phyloP scores from a whole-genome alignment of 1,284 basidiomycete genomes.

The Melampsora americana region DNA sequence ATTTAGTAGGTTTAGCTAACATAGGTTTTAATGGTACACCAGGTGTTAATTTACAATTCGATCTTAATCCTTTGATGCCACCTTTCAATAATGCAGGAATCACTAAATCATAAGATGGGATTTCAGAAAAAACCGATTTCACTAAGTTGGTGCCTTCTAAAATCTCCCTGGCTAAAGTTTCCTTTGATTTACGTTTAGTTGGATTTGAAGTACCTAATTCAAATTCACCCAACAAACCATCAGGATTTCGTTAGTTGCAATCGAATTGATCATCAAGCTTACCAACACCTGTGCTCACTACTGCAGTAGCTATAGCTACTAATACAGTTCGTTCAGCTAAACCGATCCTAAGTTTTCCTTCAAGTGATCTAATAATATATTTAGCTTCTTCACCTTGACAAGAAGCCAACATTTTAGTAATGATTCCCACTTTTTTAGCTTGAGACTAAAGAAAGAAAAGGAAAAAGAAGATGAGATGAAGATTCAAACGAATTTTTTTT shows the following conservation, averaged over 20 bases:
- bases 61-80: conserved; percentile 70
- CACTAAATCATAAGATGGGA: conserved; percentile 88
- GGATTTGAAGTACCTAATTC: conserved; percentile 58
- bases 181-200: conserved; percentile 67
- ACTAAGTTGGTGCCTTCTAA: conserved; percentile 75
- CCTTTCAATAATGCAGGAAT: conserved; percentile 82
- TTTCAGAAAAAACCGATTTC: conserved; percentile 90
- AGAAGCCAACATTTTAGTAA: conserved; percentile 87
- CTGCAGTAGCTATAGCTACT: conserved; percentile 51
- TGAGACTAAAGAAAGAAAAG: conserved; percentile 65
- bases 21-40: conserved; percentile 94
- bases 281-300: conserved; percentile 66
- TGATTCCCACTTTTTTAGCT: conserved; percentile 89
- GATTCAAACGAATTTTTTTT: conserved; percentile 48
- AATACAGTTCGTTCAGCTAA: conserved; percentile 82
- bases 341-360: conserved; percentile 95
- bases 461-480: neutral
- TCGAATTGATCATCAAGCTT: conserved; percentile 75
- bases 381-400: conserved; percentile 83
- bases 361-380: conserved; percentile 89
- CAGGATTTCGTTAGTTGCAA: neutral
- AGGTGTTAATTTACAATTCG: conserved; percentile 84
- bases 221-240: conserved; percentile 16
- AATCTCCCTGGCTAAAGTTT: conserved; percentile 70
- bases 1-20: conserved; percentile 99